Percentiles rank a stretch among this genome's conserved stretches.
Evolutionary conservation across 352 stramenopile species (phyloP).

Genomic region (Globisporangium nodosum): DNA sequence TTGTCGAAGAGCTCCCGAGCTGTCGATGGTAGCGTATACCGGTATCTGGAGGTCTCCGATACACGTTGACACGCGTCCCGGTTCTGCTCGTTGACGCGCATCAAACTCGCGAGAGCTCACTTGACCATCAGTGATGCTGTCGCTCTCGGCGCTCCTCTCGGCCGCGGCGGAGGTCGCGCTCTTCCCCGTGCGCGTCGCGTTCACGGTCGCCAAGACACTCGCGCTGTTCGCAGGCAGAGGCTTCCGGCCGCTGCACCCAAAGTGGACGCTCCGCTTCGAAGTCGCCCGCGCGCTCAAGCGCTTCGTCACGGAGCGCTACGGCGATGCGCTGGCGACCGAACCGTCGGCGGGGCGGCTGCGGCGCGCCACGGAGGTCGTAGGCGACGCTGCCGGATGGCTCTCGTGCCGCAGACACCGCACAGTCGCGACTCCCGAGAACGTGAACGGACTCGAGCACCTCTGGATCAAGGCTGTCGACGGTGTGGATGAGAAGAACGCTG

Average conservation of each 20-base stretch:
- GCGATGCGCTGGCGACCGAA: slow-evolving; percentile 15
- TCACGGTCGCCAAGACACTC: slow-evolving; percentile 9
- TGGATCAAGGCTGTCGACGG: slow-evolving; percentile 10
- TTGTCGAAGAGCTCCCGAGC: neutral
- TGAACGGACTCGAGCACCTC: slow-evolving; percentile 16
- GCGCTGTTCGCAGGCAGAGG: slow-evolving; percentile 1
- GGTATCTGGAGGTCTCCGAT: too few species aligned
- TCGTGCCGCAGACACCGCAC: slow-evolving; percentile 15
- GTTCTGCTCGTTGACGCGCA: too few species aligned
- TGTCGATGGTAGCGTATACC: too few species aligned
- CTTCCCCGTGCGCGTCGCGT: slow-evolving; percentile 14
- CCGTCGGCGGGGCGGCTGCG: slow-evolving; percentile 11
- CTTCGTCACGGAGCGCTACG: slow-evolving; percentile 16
- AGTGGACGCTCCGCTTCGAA: slow-evolving; percentile 44
- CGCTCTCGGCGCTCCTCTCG: slow-evolving; percentile 1
- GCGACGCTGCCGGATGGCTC: slow-evolving; percentile 19
- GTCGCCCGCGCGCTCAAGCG: slow-evolving; percentile 23
- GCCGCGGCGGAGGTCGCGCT: slow-evolving; percentile 8
- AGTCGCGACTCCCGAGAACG: slow-evolving; percentile 16
- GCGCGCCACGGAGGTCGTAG: slow-evolving; percentile 16
- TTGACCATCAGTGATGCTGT: neutral
- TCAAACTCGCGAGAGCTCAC: too few species aligned
- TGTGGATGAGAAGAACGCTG: neutral
- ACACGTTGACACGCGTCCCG: too few species aligned
- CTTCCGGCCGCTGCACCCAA: slow-evolving; percentile 12